These are phyloP conservation scores for Exophiala bonariae DNA, from an alignment of 2,329 filamentous ascomycete species.

Conservation along the genomic window DNA sequence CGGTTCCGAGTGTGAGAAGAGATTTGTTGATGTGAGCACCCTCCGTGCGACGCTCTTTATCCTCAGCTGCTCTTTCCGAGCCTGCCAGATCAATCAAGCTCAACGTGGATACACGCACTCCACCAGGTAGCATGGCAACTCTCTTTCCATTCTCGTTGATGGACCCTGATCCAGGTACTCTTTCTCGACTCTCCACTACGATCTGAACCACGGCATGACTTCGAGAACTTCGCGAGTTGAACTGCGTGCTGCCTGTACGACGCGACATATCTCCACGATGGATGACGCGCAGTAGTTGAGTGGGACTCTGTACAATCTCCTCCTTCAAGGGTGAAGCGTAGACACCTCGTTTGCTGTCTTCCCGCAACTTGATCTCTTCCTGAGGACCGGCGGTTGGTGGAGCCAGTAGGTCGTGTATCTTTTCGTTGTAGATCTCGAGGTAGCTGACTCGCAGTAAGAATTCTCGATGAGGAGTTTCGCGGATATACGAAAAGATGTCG, in stretches of 20 bases:
- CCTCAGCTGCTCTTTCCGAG: slow-evolving; percentile 92
- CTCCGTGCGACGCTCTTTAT: slow-evolving; percentile 89
- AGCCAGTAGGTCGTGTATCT: slow-evolving; percentile 88
- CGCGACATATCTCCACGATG: slow-evolving; percentile 89
- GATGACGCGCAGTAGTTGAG: slow-evolving; percentile 90
- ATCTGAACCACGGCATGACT: slow-evolving; percentile 99
- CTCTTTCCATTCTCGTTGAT: slow-evolving; percentile 61
- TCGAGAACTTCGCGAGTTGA: slow-evolving; percentile 93
- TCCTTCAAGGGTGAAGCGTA: slow-evolving; percentile 96
- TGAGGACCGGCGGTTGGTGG: slow-evolving; percentile 60
- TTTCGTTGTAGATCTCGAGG: slow-evolving; percentile 98
- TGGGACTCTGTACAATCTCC: slow-evolving; percentile 97
- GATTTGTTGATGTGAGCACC: slow-evolving; percentile 99
- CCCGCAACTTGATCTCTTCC: slow-evolving; percentile 95
- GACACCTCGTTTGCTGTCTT: slow-evolving; percentile 93
- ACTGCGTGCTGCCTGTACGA: slow-evolving; percentile 90
- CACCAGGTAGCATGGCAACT: slow-evolving; percentile 72
- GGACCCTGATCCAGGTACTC: slow-evolving; percentile 59
- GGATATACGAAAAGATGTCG: slow-evolving; percentile 98
- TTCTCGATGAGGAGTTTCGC: slow-evolving; percentile 91
- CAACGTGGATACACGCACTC: slow-evolving; percentile 90
- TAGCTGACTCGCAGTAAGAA: slow-evolving; percentile 96
- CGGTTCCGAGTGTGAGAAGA: slow-evolving; percentile 87
- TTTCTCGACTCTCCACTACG: slow-evolving; percentile 93
- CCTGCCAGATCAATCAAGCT: slow-evolving; percentile 96